Evolutionary conservation across 2,329 filamentous ascomycete genomes (phyloP).

Genomic region (Tolypocladium sp.): DNA sequence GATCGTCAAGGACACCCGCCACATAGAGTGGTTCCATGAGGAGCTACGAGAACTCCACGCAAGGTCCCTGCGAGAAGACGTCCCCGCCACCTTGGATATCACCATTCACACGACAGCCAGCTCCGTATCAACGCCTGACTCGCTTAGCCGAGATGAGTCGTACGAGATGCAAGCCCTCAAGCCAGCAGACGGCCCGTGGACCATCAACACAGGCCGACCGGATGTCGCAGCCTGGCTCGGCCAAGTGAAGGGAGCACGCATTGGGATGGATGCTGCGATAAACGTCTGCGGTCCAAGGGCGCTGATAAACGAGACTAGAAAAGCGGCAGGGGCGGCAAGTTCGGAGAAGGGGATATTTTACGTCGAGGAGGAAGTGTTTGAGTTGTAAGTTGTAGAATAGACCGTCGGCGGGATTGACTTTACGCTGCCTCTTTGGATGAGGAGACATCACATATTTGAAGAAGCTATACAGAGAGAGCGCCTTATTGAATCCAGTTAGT

Average conservation of each 20-base stretch:
- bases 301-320: not conserved
- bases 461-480: too few relatives aligned
- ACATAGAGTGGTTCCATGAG: not conserved
- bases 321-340: not conserved
- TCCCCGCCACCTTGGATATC: not conserved
- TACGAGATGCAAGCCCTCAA: not conserved
- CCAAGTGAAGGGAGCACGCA: not conserved
- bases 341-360: not conserved
- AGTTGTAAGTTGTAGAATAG: not conserved
- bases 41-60: not conserved
- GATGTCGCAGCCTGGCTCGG: not conserved
- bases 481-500: too few relatives aligned
- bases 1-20: not conserved
- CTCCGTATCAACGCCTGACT: not conserved
- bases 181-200: not conserved
- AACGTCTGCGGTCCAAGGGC: slow-evolving; percentile 1
- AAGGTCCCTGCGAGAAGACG: not conserved
- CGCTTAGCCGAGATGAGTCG: not conserved
- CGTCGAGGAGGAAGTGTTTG: not conserved
- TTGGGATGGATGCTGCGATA: not conserved
- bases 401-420: too few relatives aligned
- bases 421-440: too few relatives aligned
- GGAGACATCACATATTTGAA: too few relatives aligned
- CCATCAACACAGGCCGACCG: not conserved
- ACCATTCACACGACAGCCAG: not conserved